phyloP scores from a whole-genome alignment of 2,329 filamentous ascomycete species.

The Penicillium sp. region DNA sequence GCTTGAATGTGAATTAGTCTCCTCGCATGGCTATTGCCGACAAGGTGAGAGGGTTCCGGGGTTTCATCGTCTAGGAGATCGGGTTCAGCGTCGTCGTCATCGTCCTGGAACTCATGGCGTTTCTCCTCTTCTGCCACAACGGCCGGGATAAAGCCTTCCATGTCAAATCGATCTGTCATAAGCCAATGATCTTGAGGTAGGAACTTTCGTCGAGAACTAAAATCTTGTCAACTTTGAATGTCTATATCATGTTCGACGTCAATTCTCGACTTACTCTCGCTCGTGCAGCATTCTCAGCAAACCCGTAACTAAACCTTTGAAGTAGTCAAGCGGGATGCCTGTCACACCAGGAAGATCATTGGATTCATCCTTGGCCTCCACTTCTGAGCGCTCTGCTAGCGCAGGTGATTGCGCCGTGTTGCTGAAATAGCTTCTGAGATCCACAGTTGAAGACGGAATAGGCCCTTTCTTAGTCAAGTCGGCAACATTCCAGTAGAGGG shows the following conservation, averaged over 20 bases:
- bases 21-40: slow-evolving; percentile 61
- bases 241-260: neutral
- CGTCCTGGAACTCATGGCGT: slow-evolving; percentile 65
- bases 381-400: slow-evolving; percentile 27
- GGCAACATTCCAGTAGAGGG: slow-evolving; percentile 77
- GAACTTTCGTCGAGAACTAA: slow-evolving; percentile 74
- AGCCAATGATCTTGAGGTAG: slow-evolving; percentile 85
- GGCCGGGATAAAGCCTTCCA: slow-evolving; percentile 80
- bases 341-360: slow-evolving; percentile 61
- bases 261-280: slow-evolving; percentile 59
- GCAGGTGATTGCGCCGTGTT: slow-evolving; percentile 24
- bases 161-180: slow-evolving; percentile 84
- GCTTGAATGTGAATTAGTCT: slow-evolving; percentile 63
- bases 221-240: neutral
- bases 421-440: slow-evolving; percentile 50
- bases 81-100: slow-evolving; percentile 59
- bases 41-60: slow-evolving; percentile 40
- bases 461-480: slow-evolving; percentile 56
- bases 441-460: slow-evolving; percentile 37
- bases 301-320: slow-evolving; percentile 76
- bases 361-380: slow-evolving; percentile 41
- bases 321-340: slow-evolving; percentile 72
- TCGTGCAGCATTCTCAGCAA: slow-evolving; percentile 88
- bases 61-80: slow-evolving; percentile 43
- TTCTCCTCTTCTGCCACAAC: slow-evolving; percentile 85